Evolutionary conservation across 495 filamentous ascomycete genomes (phyloP).

Genomic region (Penicillium steckii): DNA sequence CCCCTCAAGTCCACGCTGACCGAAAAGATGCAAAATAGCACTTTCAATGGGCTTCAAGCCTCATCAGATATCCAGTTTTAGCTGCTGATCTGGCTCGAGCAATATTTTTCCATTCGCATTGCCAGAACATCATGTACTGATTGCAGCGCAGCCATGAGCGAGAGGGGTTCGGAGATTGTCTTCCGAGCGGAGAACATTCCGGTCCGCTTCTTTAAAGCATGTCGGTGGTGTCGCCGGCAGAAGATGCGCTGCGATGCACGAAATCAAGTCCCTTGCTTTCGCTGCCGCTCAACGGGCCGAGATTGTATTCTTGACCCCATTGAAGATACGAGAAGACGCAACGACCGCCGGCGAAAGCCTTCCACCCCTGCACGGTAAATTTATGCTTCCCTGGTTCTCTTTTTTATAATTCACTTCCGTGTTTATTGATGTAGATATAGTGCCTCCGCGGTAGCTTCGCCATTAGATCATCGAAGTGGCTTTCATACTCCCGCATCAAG

Average conservation of each 20-base stretch:
- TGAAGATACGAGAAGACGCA: constrained; percentile 27
- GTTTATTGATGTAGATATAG: constrained; percentile 18
- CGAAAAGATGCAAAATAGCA: no score
- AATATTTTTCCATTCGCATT: not conserved
- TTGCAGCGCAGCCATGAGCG: constrained; percentile 21
- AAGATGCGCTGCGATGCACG: constrained; percentile 47
- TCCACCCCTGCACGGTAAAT: constrained; percentile 26
- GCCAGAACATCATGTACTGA: not conserved
- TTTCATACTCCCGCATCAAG: constrained; percentile 29
- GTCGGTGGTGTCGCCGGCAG: constrained; percentile 41
- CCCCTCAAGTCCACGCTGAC: not conserved
- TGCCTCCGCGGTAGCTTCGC: constrained; percentile 21
- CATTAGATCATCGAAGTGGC: constrained; percentile 24
- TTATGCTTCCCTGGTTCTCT: not conserved
- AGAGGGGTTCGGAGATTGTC: constrained; percentile 33
- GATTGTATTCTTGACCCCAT: constrained; percentile 44
- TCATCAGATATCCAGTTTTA: no score
- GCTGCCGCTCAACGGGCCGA: constrained; percentile 36
- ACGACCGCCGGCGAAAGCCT: constrained; percentile 27
- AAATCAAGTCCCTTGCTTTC: constrained; percentile 41
- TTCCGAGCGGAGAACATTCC: constrained; percentile 36
- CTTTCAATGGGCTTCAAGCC: no score
- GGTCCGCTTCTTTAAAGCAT: constrained; percentile 43
- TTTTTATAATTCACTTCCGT: not conserved
- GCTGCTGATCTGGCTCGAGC: no score